Evolutionary conservation across 192 early-diverging fungal genomes (phyloP).

Genomic region (Linderina pennispora): DNA sequence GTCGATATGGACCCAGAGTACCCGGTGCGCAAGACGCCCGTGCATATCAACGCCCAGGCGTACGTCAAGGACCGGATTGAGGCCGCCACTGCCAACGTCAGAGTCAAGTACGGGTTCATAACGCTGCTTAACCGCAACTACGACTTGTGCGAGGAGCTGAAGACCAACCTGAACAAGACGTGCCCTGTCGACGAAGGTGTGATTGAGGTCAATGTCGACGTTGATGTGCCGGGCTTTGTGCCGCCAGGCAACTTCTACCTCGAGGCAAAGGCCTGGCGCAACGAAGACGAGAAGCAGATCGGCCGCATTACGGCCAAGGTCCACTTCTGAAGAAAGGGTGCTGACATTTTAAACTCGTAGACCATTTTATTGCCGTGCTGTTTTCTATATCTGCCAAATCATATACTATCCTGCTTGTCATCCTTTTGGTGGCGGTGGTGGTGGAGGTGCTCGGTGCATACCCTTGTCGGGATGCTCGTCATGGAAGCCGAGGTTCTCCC

Average conservation of each 20-base stretch:
- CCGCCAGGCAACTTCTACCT: constrained; percentile 43
- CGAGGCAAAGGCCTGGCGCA: constrained; percentile 36
- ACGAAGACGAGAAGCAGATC: constrained; percentile 38
- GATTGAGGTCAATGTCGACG: constrained; percentile 36
- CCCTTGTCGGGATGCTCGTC: too few relatives aligned
- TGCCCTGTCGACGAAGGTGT: constrained; percentile 42
- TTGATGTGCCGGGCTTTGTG: constrained; percentile 41
- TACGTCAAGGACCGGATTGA: constrained; percentile 38
- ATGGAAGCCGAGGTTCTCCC: constrained; percentile 47
- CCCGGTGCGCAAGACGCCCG: constrained; percentile 33
- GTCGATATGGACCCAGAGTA: constrained; percentile 38
- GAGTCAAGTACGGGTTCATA: constrained; percentile 41
- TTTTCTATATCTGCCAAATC: too few relatives aligned
- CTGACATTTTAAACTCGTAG: too few relatives aligned
- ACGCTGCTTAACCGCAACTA: constrained; percentile 40
- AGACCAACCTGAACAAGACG: constrained; percentile 41
- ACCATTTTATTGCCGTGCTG: too few relatives aligned
- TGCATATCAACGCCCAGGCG: constrained; percentile 38
- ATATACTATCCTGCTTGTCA: not conserved
- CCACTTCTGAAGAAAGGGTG: too few relatives aligned
- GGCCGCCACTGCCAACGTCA: constrained; percentile 35
- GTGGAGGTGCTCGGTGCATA: too few relatives aligned
- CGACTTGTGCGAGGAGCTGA: constrained; percentile 40
- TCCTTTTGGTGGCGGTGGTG: too few relatives aligned
- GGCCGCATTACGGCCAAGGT: constrained; percentile 40